phyloP scores from a whole-genome alignment of 345 rosid species.

The Orychophragmus violaceus region DNA sequence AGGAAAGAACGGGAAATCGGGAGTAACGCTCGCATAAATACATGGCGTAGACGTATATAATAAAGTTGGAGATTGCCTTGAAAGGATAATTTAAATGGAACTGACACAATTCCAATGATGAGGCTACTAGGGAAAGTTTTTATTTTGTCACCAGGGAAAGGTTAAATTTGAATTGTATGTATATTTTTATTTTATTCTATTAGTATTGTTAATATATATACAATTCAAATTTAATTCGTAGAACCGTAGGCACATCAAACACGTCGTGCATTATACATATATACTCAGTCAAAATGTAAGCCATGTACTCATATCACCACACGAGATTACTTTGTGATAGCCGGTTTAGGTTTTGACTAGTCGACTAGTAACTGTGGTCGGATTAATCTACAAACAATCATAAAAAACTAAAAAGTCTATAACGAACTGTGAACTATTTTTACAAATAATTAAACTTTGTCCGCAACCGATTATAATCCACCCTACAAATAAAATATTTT shows the following conservation, averaged over 20 bases:
- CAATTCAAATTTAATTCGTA: not conserved
- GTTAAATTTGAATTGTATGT: not conserved
- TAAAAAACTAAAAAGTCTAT: no score
- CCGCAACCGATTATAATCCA: no score
- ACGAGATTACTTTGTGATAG: no score
- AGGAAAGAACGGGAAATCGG: not conserved
- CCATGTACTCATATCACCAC: not conserved
- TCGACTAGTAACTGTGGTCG: no score
- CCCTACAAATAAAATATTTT: no score
- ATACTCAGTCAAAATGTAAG: not conserved
- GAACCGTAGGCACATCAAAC: not conserved
- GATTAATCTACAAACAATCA: no score
- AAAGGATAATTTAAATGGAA: slow-evolving; percentile 17
- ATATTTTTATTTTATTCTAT: not conserved
- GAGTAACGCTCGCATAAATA: slow-evolving; percentile 15
- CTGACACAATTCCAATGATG: slow-evolving; percentile 26
- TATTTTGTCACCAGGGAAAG: no score
- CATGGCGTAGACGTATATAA: not conserved
- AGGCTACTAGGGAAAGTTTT: not conserved
- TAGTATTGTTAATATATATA: no score
- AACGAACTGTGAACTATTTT: no score
- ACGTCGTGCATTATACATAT: not conserved
- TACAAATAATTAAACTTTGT: no score
- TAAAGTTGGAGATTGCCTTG: slow-evolving; percentile 20
- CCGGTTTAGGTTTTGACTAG: no score